Conservation (phyloP, 164 flowering plant genomes). For the Vitis cinerea region DNA sequence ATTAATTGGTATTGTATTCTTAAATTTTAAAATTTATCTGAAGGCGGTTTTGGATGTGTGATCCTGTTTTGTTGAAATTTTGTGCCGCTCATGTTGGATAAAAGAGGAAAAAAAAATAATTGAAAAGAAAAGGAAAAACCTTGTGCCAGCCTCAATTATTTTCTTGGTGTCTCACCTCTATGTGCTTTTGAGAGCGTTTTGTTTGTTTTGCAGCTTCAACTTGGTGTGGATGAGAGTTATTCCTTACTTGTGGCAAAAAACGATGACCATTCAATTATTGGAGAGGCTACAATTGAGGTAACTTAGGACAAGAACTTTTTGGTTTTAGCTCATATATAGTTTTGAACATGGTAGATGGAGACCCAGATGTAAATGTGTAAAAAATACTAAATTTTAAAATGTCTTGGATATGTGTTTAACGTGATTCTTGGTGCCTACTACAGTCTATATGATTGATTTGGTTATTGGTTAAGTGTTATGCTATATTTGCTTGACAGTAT, state of each 20-base stretch:
- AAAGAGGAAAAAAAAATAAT: too few relatives aligned
- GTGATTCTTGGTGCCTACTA: too few relatives aligned
- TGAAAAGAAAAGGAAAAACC: too few relatives aligned
- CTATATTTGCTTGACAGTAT: too few relatives aligned
- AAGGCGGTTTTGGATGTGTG: background rate
- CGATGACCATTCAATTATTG: slow-evolving; percentile 41
- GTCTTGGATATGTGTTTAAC: too few relatives aligned
- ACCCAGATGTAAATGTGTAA: too few relatives aligned
- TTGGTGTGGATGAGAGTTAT: slow-evolving; percentile 76
- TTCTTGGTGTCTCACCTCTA: slow-evolving; percentile 7
- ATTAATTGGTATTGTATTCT: too few relatives aligned
- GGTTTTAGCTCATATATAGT: background rate
- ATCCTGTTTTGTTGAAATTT: background rate
- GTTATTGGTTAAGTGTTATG: too few relatives aligned
- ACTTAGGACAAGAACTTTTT: background rate
- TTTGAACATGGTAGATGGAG: too few relatives aligned
- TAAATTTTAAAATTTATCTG: too few relatives aligned
- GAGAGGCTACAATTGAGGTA: slow-evolving; percentile 61
- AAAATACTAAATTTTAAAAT: too few relatives aligned
- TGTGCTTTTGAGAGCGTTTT: background rate
- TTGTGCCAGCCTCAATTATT: background rate
- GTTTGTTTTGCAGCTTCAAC: slow-evolving; percentile 44
- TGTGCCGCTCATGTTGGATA: background rate
- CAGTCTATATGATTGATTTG: too few relatives aligned
- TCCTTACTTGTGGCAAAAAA: slow-evolving; percentile 36